Percentiles rank a stretch among this genome's conserved stretches.
These are phyloP conservation scores for Naganishia sp. DNA, from an alignment of 1,284 basidiomycete genomes.

Conservation along the genomic window DNA sequence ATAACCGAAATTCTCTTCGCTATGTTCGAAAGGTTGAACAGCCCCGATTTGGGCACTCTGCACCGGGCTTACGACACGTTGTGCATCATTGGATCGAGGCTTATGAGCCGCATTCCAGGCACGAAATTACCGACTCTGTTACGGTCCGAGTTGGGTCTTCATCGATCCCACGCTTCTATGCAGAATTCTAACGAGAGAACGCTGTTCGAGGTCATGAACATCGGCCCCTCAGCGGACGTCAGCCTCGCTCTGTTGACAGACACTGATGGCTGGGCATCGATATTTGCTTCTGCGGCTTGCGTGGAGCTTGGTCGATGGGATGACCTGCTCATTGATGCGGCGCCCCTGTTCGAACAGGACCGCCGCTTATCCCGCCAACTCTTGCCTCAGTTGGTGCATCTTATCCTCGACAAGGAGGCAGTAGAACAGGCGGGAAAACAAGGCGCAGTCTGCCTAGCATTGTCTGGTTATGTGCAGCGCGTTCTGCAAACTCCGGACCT, in stretches of 20 bases:
- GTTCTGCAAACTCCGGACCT: slow-evolving; percentile 59
- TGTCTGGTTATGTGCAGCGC: slow-evolving; percentile 41
- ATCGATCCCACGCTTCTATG: background rate
- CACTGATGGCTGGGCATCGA: slow-evolving; percentile 14
- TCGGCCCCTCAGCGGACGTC: background rate
- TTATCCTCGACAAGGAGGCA: slow-evolving; percentile 15
- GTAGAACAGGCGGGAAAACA: background rate
- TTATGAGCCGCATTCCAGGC: background rate
- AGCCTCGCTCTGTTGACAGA: background rate
- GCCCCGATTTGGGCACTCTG: slow-evolving; percentile 5
- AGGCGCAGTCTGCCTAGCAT: background rate
- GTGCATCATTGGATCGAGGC: slow-evolving; percentile 2
- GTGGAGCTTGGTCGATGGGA: slow-evolving; percentile 7
- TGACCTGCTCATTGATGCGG: slow-evolving; percentile 4
- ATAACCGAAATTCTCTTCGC: slow-evolving; percentile 14
- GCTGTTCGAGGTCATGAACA: background rate
- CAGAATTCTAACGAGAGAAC: background rate
- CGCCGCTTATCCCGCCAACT: slow-evolving; percentile 8
- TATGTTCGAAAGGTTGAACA: slow-evolving; percentile 16
- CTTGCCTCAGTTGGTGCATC: slow-evolving; percentile 25
- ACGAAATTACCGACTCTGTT: background rate
- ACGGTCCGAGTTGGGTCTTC: background rate
- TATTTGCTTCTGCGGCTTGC: slow-evolving; percentile 29
- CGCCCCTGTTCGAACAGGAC: slow-evolving; percentile 15
- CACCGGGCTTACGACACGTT: slow-evolving; percentile 24